Conservation (phyloP, 306 rosid species). For the Inga laurina region DNA sequence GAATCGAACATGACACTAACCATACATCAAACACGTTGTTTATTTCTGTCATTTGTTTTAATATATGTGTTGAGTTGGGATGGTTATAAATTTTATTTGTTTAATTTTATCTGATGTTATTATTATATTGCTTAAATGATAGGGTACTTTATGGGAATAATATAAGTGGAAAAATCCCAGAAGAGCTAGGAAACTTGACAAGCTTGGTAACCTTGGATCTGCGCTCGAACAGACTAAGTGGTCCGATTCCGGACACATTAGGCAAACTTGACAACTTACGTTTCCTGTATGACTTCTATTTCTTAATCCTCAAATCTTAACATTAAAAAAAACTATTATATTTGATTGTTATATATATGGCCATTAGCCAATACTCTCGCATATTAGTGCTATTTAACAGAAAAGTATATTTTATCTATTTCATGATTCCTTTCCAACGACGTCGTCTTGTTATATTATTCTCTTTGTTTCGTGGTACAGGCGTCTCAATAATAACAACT, state of each 20-base stretch:
- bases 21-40: not conserved
- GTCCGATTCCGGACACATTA: not conserved
- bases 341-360: not conserved
- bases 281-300: not conserved
- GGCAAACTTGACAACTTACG: not conserved
- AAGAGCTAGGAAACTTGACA: not conserved
- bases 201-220: not conserved
- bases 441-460: not conserved
- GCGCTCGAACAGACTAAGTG: not conserved
- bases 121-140: not conserved
- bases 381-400: not conserved
- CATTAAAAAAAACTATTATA: no score
- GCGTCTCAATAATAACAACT: slow-evolving; percentile 70
- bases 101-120: not conserved
- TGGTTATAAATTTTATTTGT: no score
- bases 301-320: not conserved
- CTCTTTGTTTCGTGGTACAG: slow-evolving; percentile 31
- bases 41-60: not conserved
- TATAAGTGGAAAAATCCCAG: not conserved
- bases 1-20: not conserved
- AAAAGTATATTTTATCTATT: no score
- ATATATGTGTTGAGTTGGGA: no score
- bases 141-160: not conserved
- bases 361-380: not conserved
- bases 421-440: not conserved